Conservation (phyloP, 2,329 filamentous ascomycete species). For the Verticillium dahliae region DNA sequence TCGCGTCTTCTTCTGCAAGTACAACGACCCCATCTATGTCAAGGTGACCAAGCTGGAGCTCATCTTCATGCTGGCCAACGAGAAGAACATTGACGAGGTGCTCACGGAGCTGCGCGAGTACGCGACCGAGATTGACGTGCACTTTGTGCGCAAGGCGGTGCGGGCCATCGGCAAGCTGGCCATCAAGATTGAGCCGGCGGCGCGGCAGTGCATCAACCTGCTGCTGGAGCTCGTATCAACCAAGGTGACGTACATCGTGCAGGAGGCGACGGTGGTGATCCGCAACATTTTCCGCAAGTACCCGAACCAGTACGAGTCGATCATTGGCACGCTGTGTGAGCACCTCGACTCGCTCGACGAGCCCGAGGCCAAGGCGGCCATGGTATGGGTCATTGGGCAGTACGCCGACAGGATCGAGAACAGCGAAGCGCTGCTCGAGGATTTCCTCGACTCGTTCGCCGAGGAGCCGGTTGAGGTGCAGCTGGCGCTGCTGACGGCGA, state of each 20-base stretch:
- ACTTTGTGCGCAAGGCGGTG: slow-evolving; percentile 96
- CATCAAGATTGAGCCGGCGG: slow-evolving; percentile 96
- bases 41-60: slow-evolving; percentile 98
- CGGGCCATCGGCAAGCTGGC: slow-evolving; percentile 95
- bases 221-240: slow-evolving; percentile 89
- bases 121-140: slow-evolving; percentile 95
- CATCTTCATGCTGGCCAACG: slow-evolving; percentile 96
- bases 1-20: slow-evolving; percentile 99
- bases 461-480: slow-evolving; percentile 97
- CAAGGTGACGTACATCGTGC: slow-evolving; percentile 98
- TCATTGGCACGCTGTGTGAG: slow-evolving; percentile 92
- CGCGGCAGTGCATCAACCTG: slow-evolving; percentile 84
- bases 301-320: slow-evolving; percentile 96
- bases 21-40: slow-evolving; percentile 98
- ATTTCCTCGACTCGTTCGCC: slow-evolving; percentile 88
- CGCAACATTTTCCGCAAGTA: slow-evolving; percentile 99
- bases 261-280: slow-evolving; percentile 97
- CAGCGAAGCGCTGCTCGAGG: slow-evolving; percentile 85
- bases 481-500: slow-evolving; percentile 86
- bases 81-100: slow-evolving; percentile 93
- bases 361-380: slow-evolving; percentile 94
- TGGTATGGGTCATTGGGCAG: slow-evolving; percentile 99
- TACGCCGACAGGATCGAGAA: slow-evolving; percentile 98
- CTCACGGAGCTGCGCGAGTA: slow-evolving; percentile 92
- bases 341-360: slow-evolving; percentile 95